A percentile compares a stretch with the other conserved stretches of the same genome.
phyloP scores from a whole-genome alignment of 148 eudicot genomes.

The Arctostaphylos glauca region DNA sequence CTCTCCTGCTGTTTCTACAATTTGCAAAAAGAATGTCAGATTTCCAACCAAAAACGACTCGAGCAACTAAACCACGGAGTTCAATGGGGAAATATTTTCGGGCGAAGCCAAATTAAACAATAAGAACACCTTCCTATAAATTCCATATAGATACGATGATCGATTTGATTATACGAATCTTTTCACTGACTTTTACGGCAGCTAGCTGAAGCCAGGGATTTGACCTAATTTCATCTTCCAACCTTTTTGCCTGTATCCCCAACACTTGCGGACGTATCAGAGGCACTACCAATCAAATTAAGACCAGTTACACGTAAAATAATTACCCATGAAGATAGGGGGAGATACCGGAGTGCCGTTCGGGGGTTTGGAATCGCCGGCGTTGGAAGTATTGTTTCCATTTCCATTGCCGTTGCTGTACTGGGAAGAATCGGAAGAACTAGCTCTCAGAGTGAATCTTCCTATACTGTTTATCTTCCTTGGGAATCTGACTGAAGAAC shows the following conservation, averaged over 20 bases:
- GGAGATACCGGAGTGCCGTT: conserved; percentile 41
- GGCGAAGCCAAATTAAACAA: too few species aligned
- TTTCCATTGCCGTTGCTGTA: background rate
- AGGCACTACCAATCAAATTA: too few species aligned
- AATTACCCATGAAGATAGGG: background rate
- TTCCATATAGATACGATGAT: too few species aligned
- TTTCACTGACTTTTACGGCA: too few species aligned
- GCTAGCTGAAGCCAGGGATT: too few species aligned
- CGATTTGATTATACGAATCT: too few species aligned
- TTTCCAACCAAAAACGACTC: background rate
- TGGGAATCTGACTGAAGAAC: conserved; percentile 15
- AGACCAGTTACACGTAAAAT: too few species aligned
- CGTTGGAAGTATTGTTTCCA: conserved; percentile 7
- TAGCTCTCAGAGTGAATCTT: conserved; percentile 18
- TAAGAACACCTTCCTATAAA: too few species aligned
- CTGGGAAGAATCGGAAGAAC: conserved; percentile 18
- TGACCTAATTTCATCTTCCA: too few species aligned
- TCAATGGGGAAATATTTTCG: too few species aligned
- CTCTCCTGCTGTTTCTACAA: conserved; percentile 41
- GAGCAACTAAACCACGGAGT: background rate
- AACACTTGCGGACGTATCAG: too few species aligned
- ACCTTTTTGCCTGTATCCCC: too few species aligned
- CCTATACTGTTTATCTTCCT: conserved; percentile 8
- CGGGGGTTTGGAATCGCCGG: conserved; percentile 41
- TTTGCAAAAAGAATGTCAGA: background rate